These are phyloP conservation scores for Zopfochytrium polystomum DNA, from an alignment of 371 early-diverging fungal species.

Conservation along the genomic window DNA sequence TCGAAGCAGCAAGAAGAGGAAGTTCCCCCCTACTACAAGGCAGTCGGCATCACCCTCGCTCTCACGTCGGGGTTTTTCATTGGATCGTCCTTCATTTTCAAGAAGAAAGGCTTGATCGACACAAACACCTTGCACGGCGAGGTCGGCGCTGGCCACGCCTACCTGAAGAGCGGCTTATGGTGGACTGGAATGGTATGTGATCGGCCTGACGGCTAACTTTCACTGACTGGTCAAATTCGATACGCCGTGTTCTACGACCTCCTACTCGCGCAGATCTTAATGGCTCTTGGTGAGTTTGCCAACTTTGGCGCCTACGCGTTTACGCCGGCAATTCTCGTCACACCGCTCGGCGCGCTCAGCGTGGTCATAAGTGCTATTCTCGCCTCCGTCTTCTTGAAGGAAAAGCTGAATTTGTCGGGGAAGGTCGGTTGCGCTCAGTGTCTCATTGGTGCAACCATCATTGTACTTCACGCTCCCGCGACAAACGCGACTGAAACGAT, in stretches of 20 bases:
- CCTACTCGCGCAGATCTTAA: constrained; percentile 31
- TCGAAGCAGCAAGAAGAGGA: background rate
- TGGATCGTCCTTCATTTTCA: constrained; percentile 90
- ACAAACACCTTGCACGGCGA: constrained; percentile 40
- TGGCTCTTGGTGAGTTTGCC: constrained; percentile 85
- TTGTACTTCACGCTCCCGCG: constrained; percentile 56
- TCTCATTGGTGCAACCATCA: constrained; percentile 50
- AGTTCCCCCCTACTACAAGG: constrained; percentile 37
- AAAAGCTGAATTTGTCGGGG: constrained; percentile 47
- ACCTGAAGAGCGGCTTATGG: constrained; percentile 84
- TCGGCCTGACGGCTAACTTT: background rate
- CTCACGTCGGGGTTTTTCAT: constrained; percentile 82
- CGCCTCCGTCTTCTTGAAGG: constrained; percentile 48
- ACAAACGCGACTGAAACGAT: constrained; percentile 45
- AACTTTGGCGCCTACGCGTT: constrained; percentile 96
- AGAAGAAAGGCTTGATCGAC: constrained; percentile 87
- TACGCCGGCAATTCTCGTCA: constrained; percentile 90
- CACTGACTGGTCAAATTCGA: background rate
- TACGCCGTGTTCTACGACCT: background rate
- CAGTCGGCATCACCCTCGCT: constrained; percentile 62
- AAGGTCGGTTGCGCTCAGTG: constrained; percentile 52
- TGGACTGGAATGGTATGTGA: constrained; percentile 83
- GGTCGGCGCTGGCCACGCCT: constrained; percentile 52
- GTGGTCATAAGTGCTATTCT: constrained; percentile 56
- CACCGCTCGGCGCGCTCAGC: constrained; percentile 85